phyloP scores from a whole-genome alignment of 345 rosid species.

The Hirschfeldia incana region DNA sequence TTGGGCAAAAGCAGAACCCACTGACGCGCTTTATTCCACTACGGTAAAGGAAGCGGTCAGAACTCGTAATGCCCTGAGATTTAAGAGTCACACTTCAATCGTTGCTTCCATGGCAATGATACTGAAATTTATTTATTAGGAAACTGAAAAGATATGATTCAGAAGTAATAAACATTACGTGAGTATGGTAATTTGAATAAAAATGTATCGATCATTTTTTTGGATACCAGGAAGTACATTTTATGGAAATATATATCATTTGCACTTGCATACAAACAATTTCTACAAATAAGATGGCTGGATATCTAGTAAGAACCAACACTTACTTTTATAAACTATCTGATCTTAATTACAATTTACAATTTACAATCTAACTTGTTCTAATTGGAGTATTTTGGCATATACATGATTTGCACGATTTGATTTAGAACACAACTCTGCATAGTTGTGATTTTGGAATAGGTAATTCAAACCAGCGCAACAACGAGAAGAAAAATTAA shows the following conservation, averaged over 20 bases:
- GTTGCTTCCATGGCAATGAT: neutral
- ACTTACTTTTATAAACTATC: neutral
- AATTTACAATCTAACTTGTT: no score
- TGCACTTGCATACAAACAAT: neutral
- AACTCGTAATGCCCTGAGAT: neutral
- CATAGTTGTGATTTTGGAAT: neutral
- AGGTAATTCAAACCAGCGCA: neutral
- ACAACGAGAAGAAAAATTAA: neutral
- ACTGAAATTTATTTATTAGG: neutral
- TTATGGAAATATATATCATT: neutral
- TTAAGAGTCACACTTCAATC: neutral
- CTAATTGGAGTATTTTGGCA: neutral
- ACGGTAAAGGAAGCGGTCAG: neutral
- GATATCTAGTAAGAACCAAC: neutral
- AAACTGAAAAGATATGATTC: neutral
- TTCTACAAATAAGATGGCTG: neutral
- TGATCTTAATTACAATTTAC: neutral
- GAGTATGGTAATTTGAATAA: neutral
- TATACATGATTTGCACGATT: neutral
- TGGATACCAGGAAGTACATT: neutral
- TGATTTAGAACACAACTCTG: neutral
- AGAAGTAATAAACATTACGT: neutral
- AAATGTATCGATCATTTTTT: neutral
- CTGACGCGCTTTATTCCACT: neutral
- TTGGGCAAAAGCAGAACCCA: neutral